These are phyloP conservation scores for Wickerhamiella slavikovae DNA, from an alignment of 805 yeast genomes.

Conservation along the genomic window DNA sequence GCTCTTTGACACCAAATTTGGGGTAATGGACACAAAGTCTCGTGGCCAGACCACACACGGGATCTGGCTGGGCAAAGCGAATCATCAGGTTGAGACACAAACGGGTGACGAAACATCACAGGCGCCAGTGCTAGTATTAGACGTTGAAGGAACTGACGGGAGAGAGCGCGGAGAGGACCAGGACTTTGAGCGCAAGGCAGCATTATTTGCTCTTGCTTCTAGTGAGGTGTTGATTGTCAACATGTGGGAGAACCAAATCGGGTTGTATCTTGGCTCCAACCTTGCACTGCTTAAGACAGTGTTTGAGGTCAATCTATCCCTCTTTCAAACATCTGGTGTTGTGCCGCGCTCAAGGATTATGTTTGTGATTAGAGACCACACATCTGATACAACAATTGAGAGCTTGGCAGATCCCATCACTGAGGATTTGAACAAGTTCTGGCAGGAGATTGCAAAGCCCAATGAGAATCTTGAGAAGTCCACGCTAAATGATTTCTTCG, in stretches of 20 bases:
- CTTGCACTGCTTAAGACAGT: constrained; percentile 91
- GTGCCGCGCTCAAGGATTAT: constrained; percentile 26
- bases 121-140: constrained; percentile 35
- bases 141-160: constrained; percentile 98
- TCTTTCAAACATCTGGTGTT: constrained; percentile 44
- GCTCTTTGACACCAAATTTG: constrained; percentile 70
- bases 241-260: constrained; percentile 95
- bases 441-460: constrained; percentile 66
- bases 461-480: constrained; percentile 29
- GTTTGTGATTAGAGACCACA: constrained; percentile 82
- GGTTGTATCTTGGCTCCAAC: constrained; percentile 92
- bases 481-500: constrained; percentile 57
- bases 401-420: constrained; percentile 49
- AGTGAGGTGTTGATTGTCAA: constrained; percentile 79
- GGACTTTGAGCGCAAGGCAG: constrained; percentile 93
- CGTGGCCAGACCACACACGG: constrained; percentile 88
- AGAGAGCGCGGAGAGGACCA: constrained; percentile 96
- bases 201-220: constrained; percentile 81
- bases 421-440: constrained; percentile 52
- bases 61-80: constrained; percentile 49
- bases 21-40: constrained; percentile 73
- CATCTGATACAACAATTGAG: constrained; percentile 66
- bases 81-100: not conserved
- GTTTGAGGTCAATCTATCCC: constrained; percentile 77
- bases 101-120: not conserved